Conservation (phyloP, 1,284 basidiomycete genomes). For the Ceratobasidium theobromae region DNA sequence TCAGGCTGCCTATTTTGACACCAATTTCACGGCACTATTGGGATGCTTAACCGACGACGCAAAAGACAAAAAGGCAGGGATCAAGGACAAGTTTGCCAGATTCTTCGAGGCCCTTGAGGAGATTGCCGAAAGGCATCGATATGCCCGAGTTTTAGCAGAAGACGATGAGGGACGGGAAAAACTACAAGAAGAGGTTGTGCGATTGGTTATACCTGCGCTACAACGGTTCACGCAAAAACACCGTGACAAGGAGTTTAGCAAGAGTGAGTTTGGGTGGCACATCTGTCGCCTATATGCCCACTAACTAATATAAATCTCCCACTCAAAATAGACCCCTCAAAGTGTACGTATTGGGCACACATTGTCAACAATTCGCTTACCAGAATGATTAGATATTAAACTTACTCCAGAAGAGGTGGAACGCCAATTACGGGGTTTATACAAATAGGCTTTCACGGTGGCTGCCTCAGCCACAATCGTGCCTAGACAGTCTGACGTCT, state of each 20-base stretch:
- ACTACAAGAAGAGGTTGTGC: conserved; percentile 69
- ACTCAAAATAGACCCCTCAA: conserved; percentile 63
- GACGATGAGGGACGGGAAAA: conserved; percentile 58
- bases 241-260: conserved; percentile 76
- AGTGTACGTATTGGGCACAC: conserved; percentile 55
- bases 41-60: conserved; percentile 67
- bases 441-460: conserved; percentile 33
- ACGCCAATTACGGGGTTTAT: conserved; percentile 64
- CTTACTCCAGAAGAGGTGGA: conserved; percentile 73
- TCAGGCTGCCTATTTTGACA: conserved; percentile 70
- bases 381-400: conserved; percentile 64
- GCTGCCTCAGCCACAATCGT: too few species aligned
- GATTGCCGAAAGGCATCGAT: conserved; percentile 66
- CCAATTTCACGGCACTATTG: conserved; percentile 74
- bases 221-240: conserved; percentile 72
- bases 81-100: conserved; percentile 75
- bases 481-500: too few species aligned
- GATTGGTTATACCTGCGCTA: conserved; percentile 70
- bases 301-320: neutral
- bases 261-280: conserved; percentile 55
- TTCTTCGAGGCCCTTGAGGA: conserved; percentile 79
- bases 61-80: conserved; percentile 62
- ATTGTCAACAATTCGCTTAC: conserved; percentile 9
- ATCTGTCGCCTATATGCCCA: neutral
- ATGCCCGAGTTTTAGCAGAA: conserved; percentile 68